These are phyloP conservation scores for Botrytis paeoniae DNA, from an alignment of 2,329 filamentous ascomycete species.

Conservation along the genomic window DNA sequence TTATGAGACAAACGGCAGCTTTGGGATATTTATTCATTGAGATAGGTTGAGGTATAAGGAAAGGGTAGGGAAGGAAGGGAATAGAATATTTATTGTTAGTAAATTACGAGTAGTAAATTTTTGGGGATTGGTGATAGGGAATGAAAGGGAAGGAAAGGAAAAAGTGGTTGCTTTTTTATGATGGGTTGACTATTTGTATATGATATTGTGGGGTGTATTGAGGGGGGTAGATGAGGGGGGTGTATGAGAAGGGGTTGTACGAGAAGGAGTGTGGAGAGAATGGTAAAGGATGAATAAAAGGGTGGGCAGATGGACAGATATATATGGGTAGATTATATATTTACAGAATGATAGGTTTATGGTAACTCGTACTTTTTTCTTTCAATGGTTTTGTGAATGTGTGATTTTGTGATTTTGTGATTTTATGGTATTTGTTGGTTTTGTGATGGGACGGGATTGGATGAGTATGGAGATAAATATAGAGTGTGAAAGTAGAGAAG, in stretches of 20 bases:
- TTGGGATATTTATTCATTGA: background rate
- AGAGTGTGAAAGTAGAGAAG: too few species aligned
- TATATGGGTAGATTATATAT: background rate
- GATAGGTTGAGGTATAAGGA: background rate
- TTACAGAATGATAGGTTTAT: background rate
- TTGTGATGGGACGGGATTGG: too few species aligned
- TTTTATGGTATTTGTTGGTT: too few species aligned
- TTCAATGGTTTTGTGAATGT: background rate
- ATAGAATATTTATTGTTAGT: constrained; percentile 1
- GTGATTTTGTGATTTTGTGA: too few species aligned
- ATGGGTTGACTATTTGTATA: background rate
- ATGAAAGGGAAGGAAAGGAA: background rate
- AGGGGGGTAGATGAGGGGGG: too few species aligned
- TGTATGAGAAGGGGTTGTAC: too few species aligned
- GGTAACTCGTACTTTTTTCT: background rate
- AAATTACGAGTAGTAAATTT: background rate
- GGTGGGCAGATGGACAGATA: background rate
- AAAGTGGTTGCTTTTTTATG: background rate
- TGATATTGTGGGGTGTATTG: background rate
- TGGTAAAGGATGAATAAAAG: background rate
- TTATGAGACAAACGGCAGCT: background rate
- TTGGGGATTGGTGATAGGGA: background rate
- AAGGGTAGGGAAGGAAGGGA: background rate
- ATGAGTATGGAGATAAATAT: too few species aligned
- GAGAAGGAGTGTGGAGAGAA: too few species aligned